Evolutionary conservation across 768 basidiomycete species (phyloP), one percentile per base, ranked within the genome.

Genomic region (Asterophora parasitica): DNA sequence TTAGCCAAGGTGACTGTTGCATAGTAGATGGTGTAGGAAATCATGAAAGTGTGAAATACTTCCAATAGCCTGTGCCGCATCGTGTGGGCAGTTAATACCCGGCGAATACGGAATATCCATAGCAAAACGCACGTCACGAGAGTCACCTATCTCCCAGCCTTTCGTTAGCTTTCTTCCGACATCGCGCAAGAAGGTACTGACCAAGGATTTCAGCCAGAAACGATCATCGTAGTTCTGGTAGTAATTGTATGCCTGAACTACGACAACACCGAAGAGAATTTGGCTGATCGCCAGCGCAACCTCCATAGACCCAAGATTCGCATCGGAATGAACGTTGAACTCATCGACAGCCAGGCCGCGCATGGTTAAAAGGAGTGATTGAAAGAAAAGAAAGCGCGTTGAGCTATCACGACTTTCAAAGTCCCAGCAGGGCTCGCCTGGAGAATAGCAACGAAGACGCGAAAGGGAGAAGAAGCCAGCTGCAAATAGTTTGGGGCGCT

Each of bases 41-140:
- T 50, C 4, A 53, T 53, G 28, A 56, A 38, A 8, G 60, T 55
- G 36, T 61, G 60, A 12, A 50, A 49, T 1, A 50, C 39, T 39
- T 61, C 60, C 31, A 61, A 28, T 1, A 52, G 4, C 13, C 60
- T 61, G 34, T 32, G 19, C 4, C 19, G 7, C 5, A 10, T 2
- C 16, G 34, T 3, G 4, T 15, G 13, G 12, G 30, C 12, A 4
- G 30, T 20, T n/a, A 15, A 41, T 17, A 20, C 9, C 11, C 5
- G 17, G 10, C 6, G 27, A 0, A 20, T 28, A 9, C 2, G 8
- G 27, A 20, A 6, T 28, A n/a, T 8, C 7, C 17, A n/a, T n/a
- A 12, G 19, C 9, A 19, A 32, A 17, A 48, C 52, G 2, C 26
- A 53, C 52, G 34, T 20, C 13, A 53, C 26, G 4, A 40, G 3